phyloP scores from a whole-genome alignment of 2,329 filamentous ascomycete species.

The Ilyonectria sp. region DNA sequence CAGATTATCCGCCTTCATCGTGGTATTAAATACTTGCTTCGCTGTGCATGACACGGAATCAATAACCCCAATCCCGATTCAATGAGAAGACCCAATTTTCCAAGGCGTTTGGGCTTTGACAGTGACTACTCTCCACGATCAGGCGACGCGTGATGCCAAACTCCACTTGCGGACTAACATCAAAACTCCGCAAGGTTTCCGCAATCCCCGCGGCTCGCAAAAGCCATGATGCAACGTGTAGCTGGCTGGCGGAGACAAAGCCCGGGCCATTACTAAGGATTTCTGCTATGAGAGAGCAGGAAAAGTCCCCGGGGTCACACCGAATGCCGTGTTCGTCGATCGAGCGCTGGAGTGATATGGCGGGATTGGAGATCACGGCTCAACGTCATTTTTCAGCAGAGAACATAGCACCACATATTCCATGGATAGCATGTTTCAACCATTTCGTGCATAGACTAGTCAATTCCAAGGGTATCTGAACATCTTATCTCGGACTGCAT shows the following conservation, averaged over 20 bases:
- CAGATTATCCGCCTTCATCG: neutral
- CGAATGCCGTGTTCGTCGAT: slow-evolving; percentile 22
- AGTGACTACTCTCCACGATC: neutral
- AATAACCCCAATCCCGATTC: neutral
- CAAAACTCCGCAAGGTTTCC: neutral
- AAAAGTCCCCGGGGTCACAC: slow-evolving; percentile 21
- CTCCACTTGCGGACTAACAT: slow-evolving; percentile 1
- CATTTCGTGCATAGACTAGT: neutral
- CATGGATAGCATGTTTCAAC: neutral
- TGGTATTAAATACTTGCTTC: neutral
- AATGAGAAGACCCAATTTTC: neutral
- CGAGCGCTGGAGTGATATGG: neutral
- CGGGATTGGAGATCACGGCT: neutral
- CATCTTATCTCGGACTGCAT: neutral
- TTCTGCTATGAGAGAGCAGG: neutral
- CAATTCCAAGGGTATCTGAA: neutral
- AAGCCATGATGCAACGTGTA: neutral
- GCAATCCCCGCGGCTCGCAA: neutral
- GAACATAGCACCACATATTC: neutral
- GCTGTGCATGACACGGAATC: neutral
- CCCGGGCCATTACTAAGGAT: neutral
- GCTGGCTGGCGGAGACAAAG: neutral
- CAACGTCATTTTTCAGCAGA: neutral
- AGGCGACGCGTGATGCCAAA: neutral
- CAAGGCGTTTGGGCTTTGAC: neutral